Conservation (phyloP, 1,284 basidiomycete species). For the Heterobasidion occidentale region DNA sequence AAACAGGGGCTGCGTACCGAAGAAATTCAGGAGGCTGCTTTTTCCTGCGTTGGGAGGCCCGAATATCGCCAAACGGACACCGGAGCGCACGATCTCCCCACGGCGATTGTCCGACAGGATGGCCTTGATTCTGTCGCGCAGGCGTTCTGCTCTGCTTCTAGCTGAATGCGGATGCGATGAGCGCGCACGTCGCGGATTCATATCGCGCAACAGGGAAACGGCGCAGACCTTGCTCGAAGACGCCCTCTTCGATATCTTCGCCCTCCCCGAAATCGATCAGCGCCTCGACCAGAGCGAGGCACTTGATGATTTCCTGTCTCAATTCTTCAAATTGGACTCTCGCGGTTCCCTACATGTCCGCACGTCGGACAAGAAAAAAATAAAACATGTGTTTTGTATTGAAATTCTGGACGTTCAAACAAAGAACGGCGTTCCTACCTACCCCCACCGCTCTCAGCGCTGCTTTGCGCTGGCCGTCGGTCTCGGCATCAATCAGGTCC, state of each 20-base stretch:
- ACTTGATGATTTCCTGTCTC: conserved; percentile 56
- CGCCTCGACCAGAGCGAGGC: conserved; percentile 75
- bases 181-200: neutral
- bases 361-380: neutral
- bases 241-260: conserved; percentile 77
- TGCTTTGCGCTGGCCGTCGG: conserved; percentile 69
- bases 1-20: conserved; percentile 43
- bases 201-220: neutral
- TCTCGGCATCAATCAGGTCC: conserved; percentile 82
- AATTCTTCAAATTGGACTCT: conserved; percentile 55
- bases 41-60: conserved; percentile 90
- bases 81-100: conserved; percentile 79
- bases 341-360: conserved; percentile 43
- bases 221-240: conserved; percentile 51
- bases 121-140: conserved; percentile 41
- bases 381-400: neutral
- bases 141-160: conserved; percentile 31
- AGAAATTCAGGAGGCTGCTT: conserved; percentile 75
- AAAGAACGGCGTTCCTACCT: conserved; percentile 13
- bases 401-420: neutral
- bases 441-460: conserved; percentile 67
- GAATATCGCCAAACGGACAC: conserved; percentile 78
- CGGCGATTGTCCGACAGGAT: conserved; percentile 63
- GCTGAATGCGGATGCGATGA: conserved; percentile 28
- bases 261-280: conserved; percentile 89